Evolutionary conservation across 192 early-diverging fungal species (phyloP).

Genomic region (Gamsiella multidivaricata): DNA sequence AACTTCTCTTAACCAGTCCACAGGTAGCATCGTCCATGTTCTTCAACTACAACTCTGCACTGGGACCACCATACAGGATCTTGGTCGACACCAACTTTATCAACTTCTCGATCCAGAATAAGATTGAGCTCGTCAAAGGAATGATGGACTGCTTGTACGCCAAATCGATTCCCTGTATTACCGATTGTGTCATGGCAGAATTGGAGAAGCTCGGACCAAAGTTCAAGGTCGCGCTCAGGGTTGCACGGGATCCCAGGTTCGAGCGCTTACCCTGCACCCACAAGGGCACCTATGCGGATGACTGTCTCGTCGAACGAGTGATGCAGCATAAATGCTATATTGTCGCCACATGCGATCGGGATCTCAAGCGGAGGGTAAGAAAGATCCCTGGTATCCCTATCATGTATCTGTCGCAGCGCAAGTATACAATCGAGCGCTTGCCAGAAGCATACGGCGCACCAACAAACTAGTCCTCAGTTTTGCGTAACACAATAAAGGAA

Average conservation of each 20-base stretch:
- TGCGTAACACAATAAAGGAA: neutral
- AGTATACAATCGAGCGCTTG: constrained; percentile 93
- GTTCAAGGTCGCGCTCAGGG: constrained; percentile 92
- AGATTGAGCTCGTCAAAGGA: constrained; percentile 93
- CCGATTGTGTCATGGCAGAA: constrained; percentile 99
- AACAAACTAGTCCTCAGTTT: constrained; percentile 22
- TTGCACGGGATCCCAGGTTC: constrained; percentile 97
- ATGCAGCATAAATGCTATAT: constrained; percentile 97
- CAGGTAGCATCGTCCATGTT: constrained; percentile 95
- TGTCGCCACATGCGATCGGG: constrained; percentile 97
- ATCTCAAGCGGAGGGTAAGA: constrained; percentile 94
- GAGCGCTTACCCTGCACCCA: constrained; percentile 96
- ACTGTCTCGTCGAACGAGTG: constrained; percentile 94
- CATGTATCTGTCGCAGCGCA: constrained; percentile 93
- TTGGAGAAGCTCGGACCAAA: constrained; percentile 97
- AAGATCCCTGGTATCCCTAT: constrained; percentile 97
- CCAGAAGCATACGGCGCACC: constrained; percentile 75
- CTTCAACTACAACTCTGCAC: constrained; percentile 95
- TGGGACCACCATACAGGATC: constrained; percentile 96
- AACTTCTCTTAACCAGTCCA: too few relatives aligned
- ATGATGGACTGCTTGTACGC: constrained; percentile 99
- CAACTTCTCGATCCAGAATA: constrained; percentile 99
- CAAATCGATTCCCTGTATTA: constrained; percentile 97
- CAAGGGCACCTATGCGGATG: constrained; percentile 99
- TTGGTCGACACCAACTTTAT: constrained; percentile 99